Evolutionary conservation across 306 rosid species (phyloP), one percentile per base, ranked within the genome.

Genomic region (Quercus rubra): DNA sequence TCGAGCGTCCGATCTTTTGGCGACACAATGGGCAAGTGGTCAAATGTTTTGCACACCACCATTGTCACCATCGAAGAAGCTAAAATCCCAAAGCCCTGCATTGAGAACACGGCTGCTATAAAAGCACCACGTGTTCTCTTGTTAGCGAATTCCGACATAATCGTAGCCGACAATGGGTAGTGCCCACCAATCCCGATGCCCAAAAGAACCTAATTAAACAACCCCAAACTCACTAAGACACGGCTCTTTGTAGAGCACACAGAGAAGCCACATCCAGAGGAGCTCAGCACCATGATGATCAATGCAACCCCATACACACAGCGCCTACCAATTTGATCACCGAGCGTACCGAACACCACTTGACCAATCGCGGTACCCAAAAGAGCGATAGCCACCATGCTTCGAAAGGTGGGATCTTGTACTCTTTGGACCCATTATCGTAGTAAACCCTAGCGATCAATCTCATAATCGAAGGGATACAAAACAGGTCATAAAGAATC

Each of bases 151-250:
- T 93, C 96, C 5, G 94, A 91, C 96, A 91, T 93, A 38, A 93
- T 91, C 28, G 94, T 93, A 0, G 97, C 82, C 4, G 97, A 93
- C 12, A 91, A 54, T 0, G 97, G 97, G 46, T 93, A 89, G 78
- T 91, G 96, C 12, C 96, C 97, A 0, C 97, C 97, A 19, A 93
- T 93, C 19, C 96, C 97, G 1, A 93, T n/a, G 0, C 97, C 97
- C n/a, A 93, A 80, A 3, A 84, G 1, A 82, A 93, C 23, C 23
- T 23, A 93, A 64, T 96, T 78, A 81, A 90, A 92, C 85, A 92
- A 84, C 1, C 86, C 90, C 3, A 93, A 86, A 20, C 83, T 80
- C 17, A 78, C 56, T 0, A 91, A 81, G 43, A 92, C 92, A 25
- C 92, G 88, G 10, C 71, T 13, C 67, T 74, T 74, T 1, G 74